phyloP scores from a whole-genome alignment of 306 rosid species.

The Ziziphus jujuba region DNA sequence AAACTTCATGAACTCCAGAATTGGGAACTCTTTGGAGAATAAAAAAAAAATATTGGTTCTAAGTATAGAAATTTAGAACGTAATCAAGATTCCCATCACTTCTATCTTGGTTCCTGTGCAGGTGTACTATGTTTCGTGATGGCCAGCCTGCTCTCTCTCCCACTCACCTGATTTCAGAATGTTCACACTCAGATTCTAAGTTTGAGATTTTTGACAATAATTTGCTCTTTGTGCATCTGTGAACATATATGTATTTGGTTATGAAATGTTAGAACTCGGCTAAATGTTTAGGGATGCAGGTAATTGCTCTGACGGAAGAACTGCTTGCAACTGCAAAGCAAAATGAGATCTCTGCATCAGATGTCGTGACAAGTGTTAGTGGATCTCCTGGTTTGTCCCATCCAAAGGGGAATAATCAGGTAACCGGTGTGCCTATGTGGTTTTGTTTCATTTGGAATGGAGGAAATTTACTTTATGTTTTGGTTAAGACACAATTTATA shows the following conservation, averaged over 20 bases:
- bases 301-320: conserved; percentile 86
- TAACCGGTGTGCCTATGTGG: conserved; percentile 10
- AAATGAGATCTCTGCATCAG: conserved; percentile 53
- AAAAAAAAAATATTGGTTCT: conserved; percentile 31
- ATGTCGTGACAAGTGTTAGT: conserved; percentile 34
- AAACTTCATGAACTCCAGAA: conserved; percentile 35
- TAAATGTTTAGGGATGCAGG: conserved; percentile 63
- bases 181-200: conserved; percentile 73
- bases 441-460: background rate
- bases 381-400: conserved; percentile 46
- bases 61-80: conserved; percentile 31
- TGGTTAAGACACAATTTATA: background rate
- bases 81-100: conserved; percentile 69
- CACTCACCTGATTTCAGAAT: conserved; percentile 67
- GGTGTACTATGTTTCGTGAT: conserved; percentile 78
- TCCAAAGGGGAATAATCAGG: conserved; percentile 43
- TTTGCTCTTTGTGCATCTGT: conserved; percentile 37
- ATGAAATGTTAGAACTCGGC: conserved; percentile 41
- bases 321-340: conserved; percentile 86
- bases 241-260: conserved; percentile 14
- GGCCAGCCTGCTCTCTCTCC: conserved; percentile 68
- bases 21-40: conserved; percentile 38
- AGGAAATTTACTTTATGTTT: background rate
- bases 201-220: conserved; percentile 56
- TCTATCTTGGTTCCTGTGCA: conserved; percentile 91